Conservation (phyloP, 352 stramenopile species). For the Phytophthora sp. region DNA sequence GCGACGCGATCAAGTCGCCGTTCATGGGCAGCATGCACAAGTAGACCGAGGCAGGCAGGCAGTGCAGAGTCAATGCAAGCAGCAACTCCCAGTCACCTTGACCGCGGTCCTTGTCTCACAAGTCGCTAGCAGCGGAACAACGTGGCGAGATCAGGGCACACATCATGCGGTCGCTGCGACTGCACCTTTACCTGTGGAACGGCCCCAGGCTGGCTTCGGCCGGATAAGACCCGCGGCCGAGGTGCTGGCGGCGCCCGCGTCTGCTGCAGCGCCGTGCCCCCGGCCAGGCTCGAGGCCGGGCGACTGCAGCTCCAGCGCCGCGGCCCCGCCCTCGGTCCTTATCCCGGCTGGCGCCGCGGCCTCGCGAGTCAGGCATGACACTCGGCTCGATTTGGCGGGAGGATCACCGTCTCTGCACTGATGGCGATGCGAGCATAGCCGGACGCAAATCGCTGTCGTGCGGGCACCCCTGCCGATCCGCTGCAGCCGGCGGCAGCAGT, state of each 20-base stretch:
- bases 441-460: constrained; percentile 19
- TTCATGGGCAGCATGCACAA: constrained; percentile 84
- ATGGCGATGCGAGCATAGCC: constrained; percentile 22
- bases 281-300: too few species aligned
- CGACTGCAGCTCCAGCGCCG: too few species aligned
- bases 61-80: constrained; percentile 19
- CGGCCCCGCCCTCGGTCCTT: constrained; percentile 28
- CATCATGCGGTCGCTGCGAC: constrained; percentile 8
- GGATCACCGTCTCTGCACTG: constrained; percentile 16
- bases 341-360: not conserved
- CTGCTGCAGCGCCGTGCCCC: not conserved
- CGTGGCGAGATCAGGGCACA: constrained; percentile 27
- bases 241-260: too few species aligned
- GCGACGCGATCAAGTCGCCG: constrained; percentile 62
- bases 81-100: constrained; percentile 15
- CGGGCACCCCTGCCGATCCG: not conserved
- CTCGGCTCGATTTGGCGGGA: not conserved
- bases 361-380: not conserved
- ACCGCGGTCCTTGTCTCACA: constrained; percentile 25
- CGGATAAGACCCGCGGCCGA: not conserved
- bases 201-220: not conserved
- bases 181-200: constrained; percentile 19
- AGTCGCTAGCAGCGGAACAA: constrained; percentile 25
- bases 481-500: not conserved
- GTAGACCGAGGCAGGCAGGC: constrained; percentile 30